A percentile compares a stretch with the other conserved stretches of the same genome.
Evolutionary conservation across 2,329 filamentous ascomycete species (phyloP).

Genomic region (Alternaria conjuncta): DNA sequence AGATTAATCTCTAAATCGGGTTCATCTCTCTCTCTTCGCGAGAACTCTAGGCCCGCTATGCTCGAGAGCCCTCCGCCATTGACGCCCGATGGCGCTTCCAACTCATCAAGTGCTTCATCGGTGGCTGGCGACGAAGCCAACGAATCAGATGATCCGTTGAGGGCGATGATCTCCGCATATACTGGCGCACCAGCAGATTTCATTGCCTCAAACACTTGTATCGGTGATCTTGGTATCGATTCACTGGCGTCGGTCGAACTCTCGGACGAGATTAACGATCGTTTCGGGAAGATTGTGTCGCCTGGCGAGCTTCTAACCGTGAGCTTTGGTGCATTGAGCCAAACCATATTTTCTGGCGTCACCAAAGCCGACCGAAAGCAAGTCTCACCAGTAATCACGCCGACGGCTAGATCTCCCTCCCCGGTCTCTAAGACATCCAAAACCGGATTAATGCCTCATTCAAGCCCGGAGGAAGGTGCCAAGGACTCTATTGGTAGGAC

Average conservation of each 20-base stretch:
- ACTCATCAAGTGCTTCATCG: conserved; percentile 5
- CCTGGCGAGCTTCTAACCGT: conserved; percentile 5
- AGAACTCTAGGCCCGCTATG: background rate
- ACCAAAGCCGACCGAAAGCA: background rate
- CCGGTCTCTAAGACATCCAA: background rate
- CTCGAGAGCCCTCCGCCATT: background rate
- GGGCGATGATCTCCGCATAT: conserved; percentile 14
- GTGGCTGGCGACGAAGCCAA: background rate
- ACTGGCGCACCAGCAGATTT: conserved; percentile 13
- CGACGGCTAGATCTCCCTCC: background rate
- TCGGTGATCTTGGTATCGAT: conserved; percentile 25
- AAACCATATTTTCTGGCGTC: background rate
- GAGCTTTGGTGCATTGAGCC: conserved; percentile 2
- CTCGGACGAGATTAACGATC: conserved; percentile 9
- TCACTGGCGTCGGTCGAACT: conserved; percentile 23
- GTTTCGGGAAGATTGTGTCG: background rate
- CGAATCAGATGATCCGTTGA: conserved; percentile 11
- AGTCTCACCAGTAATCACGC: background rate
- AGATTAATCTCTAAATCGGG: background rate
- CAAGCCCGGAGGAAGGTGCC: background rate
- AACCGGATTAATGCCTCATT: background rate
- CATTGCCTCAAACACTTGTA: conserved; percentile 3
- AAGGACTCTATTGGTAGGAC: background rate
- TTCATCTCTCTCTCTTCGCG: background rate
- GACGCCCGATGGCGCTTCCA: background rate